phyloP scores from a whole-genome alignment of 345 rosid genomes.

The Brassica cretica region DNA sequence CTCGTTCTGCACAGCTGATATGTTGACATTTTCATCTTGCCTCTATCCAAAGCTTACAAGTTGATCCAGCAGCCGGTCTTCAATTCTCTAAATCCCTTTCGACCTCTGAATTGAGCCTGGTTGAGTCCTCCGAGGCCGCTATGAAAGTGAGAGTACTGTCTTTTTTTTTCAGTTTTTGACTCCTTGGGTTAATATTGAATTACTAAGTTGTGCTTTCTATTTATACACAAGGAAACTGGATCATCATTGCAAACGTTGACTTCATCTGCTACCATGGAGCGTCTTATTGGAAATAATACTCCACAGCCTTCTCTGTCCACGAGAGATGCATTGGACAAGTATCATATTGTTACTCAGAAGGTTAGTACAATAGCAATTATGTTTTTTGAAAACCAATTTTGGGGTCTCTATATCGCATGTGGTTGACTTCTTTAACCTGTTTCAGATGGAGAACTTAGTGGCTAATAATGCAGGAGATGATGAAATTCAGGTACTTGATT shows the following conservation, averaged over 20 bases:
- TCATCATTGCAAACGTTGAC: constrained; percentile 52
- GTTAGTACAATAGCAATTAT: constrained; percentile 38
- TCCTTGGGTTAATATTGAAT: not conserved
- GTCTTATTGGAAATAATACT: constrained; percentile 55
- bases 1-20: constrained; percentile 1
- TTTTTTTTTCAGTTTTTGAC: constrained; percentile 9
- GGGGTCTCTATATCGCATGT: constrained; percentile 7
- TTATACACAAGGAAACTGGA: constrained; percentile 48
- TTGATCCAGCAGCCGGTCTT: constrained; percentile 45
- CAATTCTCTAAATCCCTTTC: constrained; percentile 51
- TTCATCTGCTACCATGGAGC: constrained; percentile 59
- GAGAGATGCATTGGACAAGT: constrained; percentile 91
- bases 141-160: constrained; percentile 48
- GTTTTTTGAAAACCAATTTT: not conserved
- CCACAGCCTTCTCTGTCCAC: constrained; percentile 74
- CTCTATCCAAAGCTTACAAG: constrained; percentile 41
- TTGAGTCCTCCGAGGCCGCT: constrained; percentile 48
- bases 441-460: constrained; percentile 80
- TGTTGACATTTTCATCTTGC: constrained; percentile 21
- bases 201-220: constrained; percentile 17
- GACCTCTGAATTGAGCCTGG: constrained; percentile 51
- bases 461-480: constrained; percentile 65
- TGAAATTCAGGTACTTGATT: constrained; percentile 74
- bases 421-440: constrained; percentile 32
- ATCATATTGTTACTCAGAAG: constrained; percentile 79